Base-by-base conservation (phyloP, 2,329 filamentous ascomycete genomes). In the Aaosphaeria pasadenensis region DNA sequence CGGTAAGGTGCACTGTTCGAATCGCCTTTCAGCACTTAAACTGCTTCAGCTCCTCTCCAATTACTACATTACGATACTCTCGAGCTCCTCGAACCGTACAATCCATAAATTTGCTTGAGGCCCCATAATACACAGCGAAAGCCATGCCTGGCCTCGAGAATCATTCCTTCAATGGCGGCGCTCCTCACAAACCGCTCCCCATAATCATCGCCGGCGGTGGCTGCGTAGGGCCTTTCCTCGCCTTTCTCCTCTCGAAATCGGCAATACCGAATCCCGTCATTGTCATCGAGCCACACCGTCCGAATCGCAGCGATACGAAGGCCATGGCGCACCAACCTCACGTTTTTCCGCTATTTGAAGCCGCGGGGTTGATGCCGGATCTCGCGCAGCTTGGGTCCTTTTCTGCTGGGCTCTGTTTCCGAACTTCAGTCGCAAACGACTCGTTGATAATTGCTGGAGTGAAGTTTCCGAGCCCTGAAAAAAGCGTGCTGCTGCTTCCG, bases 261-360 rank as follows among this genome's bases (percentile, higher is more conserved):
- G 48, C 58, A 5, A 63, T 72, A 9, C 56, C 63, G 13, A 64
- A 68, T 38, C 54, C 52, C 9, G 54, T 74, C 38, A 52, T 74
- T 40, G 67, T 69, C 43, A 45, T 67, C 48, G 65, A 69, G 30
- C 60, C 62, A 11, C 32, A 49, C 6, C 30, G 44, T 13, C 60
- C 63, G 0, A 58, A 62, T 29, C 53, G 53, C 4, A 50, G 59
- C 5, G 66, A 67, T 5, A 71, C 73, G 11, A 66, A 71, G 42
- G 72, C 73, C 47, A 72, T 73, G 50, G 70, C 72, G 3, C 73
- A 75, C 48, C 67, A 72, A 49, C 70, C 72, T 6, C 64, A 67
- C 2, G 66, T 72, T 1, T 71, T 72, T 36, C 67, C 70, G 0
- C 66, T 73, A 9, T 64, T 75, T 47, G 59, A 63, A 0, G 58